These are phyloP conservation scores for Cenchrus fungigraminus DNA, from an alignment of 176 grass and related monocot genomes.

Conservation along the genomic window DNA sequence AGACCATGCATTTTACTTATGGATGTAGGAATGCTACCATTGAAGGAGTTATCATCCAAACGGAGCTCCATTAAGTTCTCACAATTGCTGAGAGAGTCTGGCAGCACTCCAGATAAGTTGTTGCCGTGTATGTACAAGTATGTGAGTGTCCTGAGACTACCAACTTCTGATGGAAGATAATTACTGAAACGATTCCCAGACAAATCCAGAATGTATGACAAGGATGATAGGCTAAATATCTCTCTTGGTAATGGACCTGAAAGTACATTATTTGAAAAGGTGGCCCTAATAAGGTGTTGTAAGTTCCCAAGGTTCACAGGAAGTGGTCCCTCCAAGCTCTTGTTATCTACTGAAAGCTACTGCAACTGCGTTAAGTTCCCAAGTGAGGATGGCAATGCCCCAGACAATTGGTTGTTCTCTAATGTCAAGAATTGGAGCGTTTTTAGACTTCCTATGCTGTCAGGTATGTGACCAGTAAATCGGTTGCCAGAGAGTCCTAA, in stretches of 20 bases:
- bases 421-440: conserved; percentile 40
- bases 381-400: conserved; percentile 36
- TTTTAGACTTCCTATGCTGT: conserved; percentile 46
- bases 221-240: conserved; percentile 14
- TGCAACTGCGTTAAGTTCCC: conserved; percentile 43
- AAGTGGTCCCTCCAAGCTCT: conserved; percentile 13
- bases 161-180: conserved; percentile 38
- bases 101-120: conserved; percentile 44
- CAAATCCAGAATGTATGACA: conserved; percentile 36
- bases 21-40: conserved; percentile 37
- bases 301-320: conserved; percentile 13
- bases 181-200: conserved; percentile 36
- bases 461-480: conserved; percentile 42
- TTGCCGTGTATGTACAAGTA: conserved; percentile 43
- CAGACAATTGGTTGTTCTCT: conserved; percentile 38
- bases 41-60: conserved; percentile 48
- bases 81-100: conserved; percentile 37
- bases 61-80: conserved; percentile 48
- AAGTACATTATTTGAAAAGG: conserved; percentile 25
- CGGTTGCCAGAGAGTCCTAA: conserved; percentile 36
- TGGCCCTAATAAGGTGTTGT: conserved; percentile 4
- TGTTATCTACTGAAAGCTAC: conserved; percentile 11
- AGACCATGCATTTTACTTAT: conserved; percentile 52
- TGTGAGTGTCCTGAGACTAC: conserved; percentile 37
- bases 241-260: conserved; percentile 16